Evolutionary conservation across 2,329 filamentous ascomycete genomes (phyloP), one percentile per base, ranked within the genome.

Genomic region (Fusarium subtropicale): DNA sequence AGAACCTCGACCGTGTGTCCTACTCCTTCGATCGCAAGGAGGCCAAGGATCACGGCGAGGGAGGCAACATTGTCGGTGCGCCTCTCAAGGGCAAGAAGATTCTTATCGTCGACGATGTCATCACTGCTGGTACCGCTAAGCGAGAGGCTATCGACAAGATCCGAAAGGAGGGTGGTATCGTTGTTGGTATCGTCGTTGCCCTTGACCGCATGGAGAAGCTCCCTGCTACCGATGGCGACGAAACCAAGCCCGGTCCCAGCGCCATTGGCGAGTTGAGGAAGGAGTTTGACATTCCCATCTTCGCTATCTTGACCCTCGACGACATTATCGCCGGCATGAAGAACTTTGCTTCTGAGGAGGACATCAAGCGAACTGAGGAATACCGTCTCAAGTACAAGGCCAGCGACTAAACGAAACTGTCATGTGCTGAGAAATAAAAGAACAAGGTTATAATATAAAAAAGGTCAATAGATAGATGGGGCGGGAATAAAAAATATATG

Each of bases 21-120:
- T 98, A 97, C 83, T 91, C 90, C 34, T 98, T 97, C 82, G 97
- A 98, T 82, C 89, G 96, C 76, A 98, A 98, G 83, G 96, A 98
- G 82, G 92, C 91, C 75, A 98, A 98, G 85, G 92, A 93, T 76
- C 95, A 98, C 79, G 95, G 96, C 45, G 96, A 99, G 81, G 95
- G 95, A 34, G 95, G 96, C 45, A 92, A 88, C 78, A 97, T 98
- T 75, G 94, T 98, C 16, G 96, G 96, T 13, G 92, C 93, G 31
- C 87, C 91, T 9, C 84, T 98, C 54, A 91, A 92, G 81, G 94
- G 92, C 56, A 94, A 96, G 86, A 88, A 87, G 64, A 89, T 97
- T 18, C 85, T 99, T 34, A 92, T 99, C 73, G 91, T 99, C 41
- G 96, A 99, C 83, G 96, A 98, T 81, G 95, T 99, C 60, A 95